Conservation (phyloP, 2,329 filamentous ascomycete genomes). For the Hysterium pulicare region DNA sequence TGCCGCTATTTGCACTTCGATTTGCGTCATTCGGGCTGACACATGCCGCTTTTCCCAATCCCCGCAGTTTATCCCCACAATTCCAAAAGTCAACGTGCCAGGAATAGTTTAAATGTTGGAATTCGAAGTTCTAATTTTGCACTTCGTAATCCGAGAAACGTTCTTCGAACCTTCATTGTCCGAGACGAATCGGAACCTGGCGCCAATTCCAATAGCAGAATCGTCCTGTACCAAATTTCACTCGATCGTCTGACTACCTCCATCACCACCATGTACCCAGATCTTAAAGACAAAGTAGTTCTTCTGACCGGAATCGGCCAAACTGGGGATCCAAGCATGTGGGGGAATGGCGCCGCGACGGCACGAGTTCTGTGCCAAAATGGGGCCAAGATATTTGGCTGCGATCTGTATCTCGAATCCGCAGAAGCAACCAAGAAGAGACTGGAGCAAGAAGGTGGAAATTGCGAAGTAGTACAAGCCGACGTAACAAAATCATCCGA, state of each 20-base stretch:
- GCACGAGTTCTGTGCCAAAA: slow-evolving; percentile 6
- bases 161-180: too few relatives aligned
- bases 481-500: slow-evolving; percentile 4
- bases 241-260: neutral
- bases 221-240: too few relatives aligned
- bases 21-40: too few relatives aligned
- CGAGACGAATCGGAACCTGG: too few relatives aligned
- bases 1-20: too few relatives aligned
- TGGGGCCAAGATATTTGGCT: slow-evolving; percentile 10
- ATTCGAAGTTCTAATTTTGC: too few relatives aligned
- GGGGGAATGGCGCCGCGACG: slow-evolving; percentile 12
- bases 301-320: slow-evolving; percentile 13
- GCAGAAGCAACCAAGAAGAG: slow-evolving; percentile 1
- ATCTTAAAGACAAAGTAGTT: slow-evolving; percentile 10
- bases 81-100: too few relatives aligned
- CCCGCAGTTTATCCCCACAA: too few relatives aligned
- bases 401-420: slow-evolving; percentile 8
- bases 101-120: too few relatives aligned
- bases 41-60: too few relatives aligned
- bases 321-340: slow-evolving; percentile 1
- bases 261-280: slow-evolving; percentile 7
- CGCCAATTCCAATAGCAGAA: too few relatives aligned
- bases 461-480: slow-evolving; percentile 9
- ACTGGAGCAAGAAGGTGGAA: slow-evolving; percentile 3
- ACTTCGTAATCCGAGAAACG: too few relatives aligned